Evolutionary conservation across 495 filamentous ascomycete genomes (phyloP), one percentile per base, ranked within the genome.

Genomic region (Aspergillus saccharolyticus): DNA sequence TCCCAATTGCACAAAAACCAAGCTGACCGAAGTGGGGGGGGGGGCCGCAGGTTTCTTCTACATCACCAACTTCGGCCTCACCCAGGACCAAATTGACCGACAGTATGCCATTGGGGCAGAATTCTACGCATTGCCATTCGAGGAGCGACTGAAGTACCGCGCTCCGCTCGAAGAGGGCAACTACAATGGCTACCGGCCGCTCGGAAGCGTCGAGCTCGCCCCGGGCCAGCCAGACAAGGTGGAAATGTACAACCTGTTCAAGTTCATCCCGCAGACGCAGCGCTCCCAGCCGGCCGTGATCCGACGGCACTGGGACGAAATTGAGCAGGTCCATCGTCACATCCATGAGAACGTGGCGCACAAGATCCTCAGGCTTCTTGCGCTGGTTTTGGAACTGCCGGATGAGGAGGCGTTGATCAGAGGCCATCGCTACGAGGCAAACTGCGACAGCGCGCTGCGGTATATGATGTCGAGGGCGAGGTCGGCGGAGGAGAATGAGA

Each of bases 211-310:
- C n/a, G 55, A 66, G 22, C 47, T 72, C 18, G 42, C 56, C 16
- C 68, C 69, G 1, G 69, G 71, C 15, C 56, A 69, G 15, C 67
- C 65, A 39, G 81, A 85, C 60, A 83, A 80, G 46, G 66, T 77
- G 42, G 80, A 85, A 63, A 68, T 74, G 4, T 82, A 80, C 66
- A 83, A 82, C 62, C 75, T 85, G 45, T 72, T 76, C 21, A 83
- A 85, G 54, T 73, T 68, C 55, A 75, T 72, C 16, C 71, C 72
- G 1, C 68, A 79, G 45, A 63, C 71, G 54, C 69, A 77, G 44
- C 70, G 78, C 0, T 57, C 64, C 0, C 79, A 81, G 18, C 79
- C 79, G 2, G 62, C 67, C 7, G 52, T 82, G 1, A 68, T 82
- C 52, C 24, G 54, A 2, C 61, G 64, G 3, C 64, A 79, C 58